Evolutionary conservation across 2,329 filamentous ascomycete genomes (phyloP).

Genomic region (Colletotrichum sp.): DNA sequence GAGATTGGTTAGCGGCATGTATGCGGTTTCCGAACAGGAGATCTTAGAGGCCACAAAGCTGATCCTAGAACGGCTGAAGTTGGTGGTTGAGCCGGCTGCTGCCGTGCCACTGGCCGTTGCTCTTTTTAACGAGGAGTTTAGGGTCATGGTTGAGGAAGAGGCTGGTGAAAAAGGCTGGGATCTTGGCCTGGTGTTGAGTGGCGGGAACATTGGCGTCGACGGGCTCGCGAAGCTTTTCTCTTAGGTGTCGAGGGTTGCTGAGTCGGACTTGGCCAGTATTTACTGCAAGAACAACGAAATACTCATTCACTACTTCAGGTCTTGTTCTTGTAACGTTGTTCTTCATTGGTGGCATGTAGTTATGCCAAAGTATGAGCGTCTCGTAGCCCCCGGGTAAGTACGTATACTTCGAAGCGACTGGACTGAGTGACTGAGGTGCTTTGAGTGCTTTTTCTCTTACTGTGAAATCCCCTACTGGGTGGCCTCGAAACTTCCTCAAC

Average conservation of each 20-base stretch:
- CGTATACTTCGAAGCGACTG: too few species aligned
- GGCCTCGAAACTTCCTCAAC: too few species aligned
- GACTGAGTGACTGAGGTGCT: too few species aligned
- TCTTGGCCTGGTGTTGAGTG: constrained; percentile 63
- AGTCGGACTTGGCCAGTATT: too few species aligned
- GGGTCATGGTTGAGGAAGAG: constrained; percentile 70
- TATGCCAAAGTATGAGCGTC: too few species aligned
- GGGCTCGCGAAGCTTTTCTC: constrained; percentile 54
- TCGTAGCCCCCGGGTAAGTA: too few species aligned
- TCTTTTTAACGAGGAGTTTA: constrained; percentile 85
- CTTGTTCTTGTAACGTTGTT: too few species aligned
- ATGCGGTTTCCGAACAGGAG: constrained; percentile 79
- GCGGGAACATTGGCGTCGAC: constrained; percentile 63
- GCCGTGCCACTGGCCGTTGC: constrained; percentile 84
- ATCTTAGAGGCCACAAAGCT: constrained; percentile 78
- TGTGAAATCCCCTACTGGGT: too few species aligned
- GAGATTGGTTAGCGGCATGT: constrained; percentile 70
- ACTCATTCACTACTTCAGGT: too few species aligned
- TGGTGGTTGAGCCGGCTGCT: constrained; percentile 87
- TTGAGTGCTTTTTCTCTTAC: too few species aligned
- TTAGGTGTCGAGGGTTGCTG: not conserved
- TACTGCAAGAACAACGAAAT: too few species aligned
- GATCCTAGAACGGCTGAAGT: constrained; percentile 86
- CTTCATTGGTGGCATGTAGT: too few species aligned
- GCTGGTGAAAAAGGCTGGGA: constrained; percentile 77